Percentiles rank a stretch among this genome's conserved stretches.
Conservation (phyloP, 2,329 filamentous ascomycete species). For the Fusarium sp. region DNA sequence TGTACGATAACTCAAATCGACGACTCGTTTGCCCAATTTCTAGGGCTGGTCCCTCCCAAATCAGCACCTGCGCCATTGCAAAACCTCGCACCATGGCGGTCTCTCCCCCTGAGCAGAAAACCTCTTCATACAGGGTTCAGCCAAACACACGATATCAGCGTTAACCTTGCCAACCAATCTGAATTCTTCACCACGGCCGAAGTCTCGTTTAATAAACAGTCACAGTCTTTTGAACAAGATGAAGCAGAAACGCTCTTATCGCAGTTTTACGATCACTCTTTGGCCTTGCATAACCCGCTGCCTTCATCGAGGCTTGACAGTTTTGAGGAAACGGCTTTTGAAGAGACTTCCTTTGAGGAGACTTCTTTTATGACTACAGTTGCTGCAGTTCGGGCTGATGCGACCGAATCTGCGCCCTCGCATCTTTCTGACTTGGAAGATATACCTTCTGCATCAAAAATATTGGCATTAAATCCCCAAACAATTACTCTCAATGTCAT, state of each 20-base stretch:
- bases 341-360: constrained; percentile 43
- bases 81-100: constrained; percentile 63
- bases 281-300: constrained; percentile 75
- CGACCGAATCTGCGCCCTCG: constrained; percentile 45
- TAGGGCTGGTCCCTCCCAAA: constrained; percentile 31
- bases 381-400: constrained; percentile 46
- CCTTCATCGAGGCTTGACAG: constrained; percentile 69
- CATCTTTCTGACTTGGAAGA: constrained; percentile 69
- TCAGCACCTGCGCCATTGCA: constrained; percentile 46
- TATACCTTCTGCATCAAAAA: constrained; percentile 74
- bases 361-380: constrained; percentile 56
- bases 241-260: constrained; percentile 60
- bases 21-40: constrained; percentile 43
- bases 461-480: constrained; percentile 77
- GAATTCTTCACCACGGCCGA: constrained; percentile 63
- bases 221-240: constrained; percentile 43
- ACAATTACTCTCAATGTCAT: constrained; percentile 86
- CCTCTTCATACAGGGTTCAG: constrained; percentile 65
- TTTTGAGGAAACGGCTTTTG: constrained; percentile 42
- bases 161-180: constrained; percentile 50
- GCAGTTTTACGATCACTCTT: constrained; percentile 82
- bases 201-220: constrained; percentile 50
- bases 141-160: constrained; percentile 58
- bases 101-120: constrained; percentile 61
- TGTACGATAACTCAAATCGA: constrained; percentile 50